Evolutionary conservation across 371 early-diverging fungal genomes (phyloP).

Genomic region (Lichtheimia corymbifera): DNA sequence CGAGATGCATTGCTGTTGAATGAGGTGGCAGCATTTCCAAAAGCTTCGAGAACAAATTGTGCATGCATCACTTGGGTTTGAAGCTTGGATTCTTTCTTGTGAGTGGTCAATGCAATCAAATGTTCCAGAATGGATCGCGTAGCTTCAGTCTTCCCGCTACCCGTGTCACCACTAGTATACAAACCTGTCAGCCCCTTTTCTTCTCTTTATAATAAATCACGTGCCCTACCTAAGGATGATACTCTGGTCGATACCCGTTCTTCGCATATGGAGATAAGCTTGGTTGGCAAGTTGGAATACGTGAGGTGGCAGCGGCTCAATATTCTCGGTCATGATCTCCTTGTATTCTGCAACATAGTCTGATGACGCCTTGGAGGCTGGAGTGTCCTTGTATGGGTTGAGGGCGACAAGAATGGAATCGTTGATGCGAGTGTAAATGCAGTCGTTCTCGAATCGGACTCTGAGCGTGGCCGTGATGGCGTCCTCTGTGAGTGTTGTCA

Average conservation of each 20-base stretch:
- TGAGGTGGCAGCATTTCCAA: slow-evolving; percentile 84
- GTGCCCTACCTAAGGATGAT: slow-evolving; percentile 64
- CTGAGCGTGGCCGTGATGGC: slow-evolving; percentile 52
- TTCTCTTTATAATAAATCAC: background rate
- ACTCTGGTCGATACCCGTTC: slow-evolving; percentile 81
- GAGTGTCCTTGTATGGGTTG: slow-evolving; percentile 52
- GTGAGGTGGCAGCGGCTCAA: slow-evolving; percentile 71
- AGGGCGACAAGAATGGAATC: slow-evolving; percentile 49
- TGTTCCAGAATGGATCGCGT: slow-evolving; percentile 63
- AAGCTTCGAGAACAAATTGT: slow-evolving; percentile 79
- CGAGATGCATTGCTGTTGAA: slow-evolving; percentile 86
- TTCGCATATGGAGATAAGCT: slow-evolving; percentile 81
- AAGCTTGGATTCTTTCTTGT: slow-evolving; percentile 81
- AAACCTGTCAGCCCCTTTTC: no score
- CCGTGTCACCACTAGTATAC: slow-evolving; percentile 81
- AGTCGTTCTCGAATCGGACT: slow-evolving; percentile 54
- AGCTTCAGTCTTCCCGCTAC: slow-evolving; percentile 86
- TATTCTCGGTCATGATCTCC: slow-evolving; percentile 45
- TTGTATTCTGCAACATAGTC: slow-evolving; percentile 79
- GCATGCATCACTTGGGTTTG: slow-evolving; percentile 74
- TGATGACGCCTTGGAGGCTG: slow-evolving; percentile 53
- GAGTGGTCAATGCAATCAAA: slow-evolving; percentile 71
- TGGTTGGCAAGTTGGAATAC: slow-evolving; percentile 78
- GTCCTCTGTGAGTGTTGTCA: slow-evolving; percentile 34
- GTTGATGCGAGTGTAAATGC: slow-evolving; percentile 67